A percentile compares a stretch with the other conserved stretches of the same genome.
These are phyloP conservation scores for Camellia oleifera DNA, from an alignment of 179 eudicot genomes.

Conservation along the genomic window DNA sequence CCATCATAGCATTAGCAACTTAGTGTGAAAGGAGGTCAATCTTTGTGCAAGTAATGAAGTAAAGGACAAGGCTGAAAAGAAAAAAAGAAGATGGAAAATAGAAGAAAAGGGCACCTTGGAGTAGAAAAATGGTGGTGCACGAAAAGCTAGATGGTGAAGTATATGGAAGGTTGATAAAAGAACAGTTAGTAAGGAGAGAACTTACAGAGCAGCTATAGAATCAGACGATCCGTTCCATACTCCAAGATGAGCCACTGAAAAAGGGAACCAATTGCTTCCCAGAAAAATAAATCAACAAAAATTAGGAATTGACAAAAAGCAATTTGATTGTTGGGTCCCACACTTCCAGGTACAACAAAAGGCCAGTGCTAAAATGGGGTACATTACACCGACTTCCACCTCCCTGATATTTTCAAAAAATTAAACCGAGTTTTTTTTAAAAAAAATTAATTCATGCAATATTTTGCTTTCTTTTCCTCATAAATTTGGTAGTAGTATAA, in stretches of 20 bases:
- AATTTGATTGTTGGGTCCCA: not conserved
- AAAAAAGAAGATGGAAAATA: not conserved
- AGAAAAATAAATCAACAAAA: too few species aligned
- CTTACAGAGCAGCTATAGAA: conserved; percentile 3
- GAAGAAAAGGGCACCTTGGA: not conserved
- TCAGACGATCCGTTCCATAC: not conserved
- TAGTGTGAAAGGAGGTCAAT: conserved; percentile 8
- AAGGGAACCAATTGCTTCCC: not conserved
- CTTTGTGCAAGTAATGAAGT: conserved; percentile 8
- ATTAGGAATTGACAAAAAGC: not conserved
- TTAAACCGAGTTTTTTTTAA: too few species aligned
- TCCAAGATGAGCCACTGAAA: conserved; percentile 3
- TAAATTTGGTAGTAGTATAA: too few species aligned
- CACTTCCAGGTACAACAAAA: not conserved
- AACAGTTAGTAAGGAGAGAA: not conserved
- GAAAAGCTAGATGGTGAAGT: not conserved
- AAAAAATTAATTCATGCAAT: too few species aligned
- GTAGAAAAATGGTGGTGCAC: not conserved
- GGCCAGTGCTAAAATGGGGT: too few species aligned
- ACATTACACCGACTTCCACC: too few species aligned
- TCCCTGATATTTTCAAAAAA: too few species aligned
- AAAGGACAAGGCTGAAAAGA: not conserved
- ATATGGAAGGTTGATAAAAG: not conserved
- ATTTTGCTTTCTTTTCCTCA: too few species aligned
- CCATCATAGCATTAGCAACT: conserved; percentile 1